A percentile compares a stretch with the other conserved stretches of the same genome.
These are phyloP conservation scores for Styphnolobium japonicum DNA, from an alignment of 306 rosid genomes.

Conservation along the genomic window DNA sequence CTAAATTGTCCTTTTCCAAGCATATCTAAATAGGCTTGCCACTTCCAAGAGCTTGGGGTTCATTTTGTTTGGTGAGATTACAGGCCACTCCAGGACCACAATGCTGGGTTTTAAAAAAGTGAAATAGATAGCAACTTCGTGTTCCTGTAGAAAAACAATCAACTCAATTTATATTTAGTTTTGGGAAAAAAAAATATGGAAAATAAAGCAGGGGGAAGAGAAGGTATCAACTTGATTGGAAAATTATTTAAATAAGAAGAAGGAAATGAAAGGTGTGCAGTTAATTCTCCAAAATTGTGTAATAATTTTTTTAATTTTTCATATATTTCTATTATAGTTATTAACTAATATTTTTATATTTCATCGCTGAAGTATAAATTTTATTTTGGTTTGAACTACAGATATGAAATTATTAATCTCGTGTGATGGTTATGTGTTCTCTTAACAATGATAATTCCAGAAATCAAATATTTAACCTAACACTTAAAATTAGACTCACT, in stretches of 20 bases:
- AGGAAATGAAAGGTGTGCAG: neutral
- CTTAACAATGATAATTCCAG: no score
- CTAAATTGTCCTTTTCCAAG: conserved; percentile 43
- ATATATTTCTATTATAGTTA: neutral
- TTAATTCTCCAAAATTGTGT: neutral
- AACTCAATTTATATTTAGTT: conserved; percentile 5
- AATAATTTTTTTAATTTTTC: neutral
- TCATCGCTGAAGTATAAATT: neutral
- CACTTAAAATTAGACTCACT: no score
- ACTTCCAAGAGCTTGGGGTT: conserved; percentile 54
- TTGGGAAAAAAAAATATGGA: neutral
- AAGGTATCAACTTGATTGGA: neutral
- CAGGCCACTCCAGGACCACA: conserved; percentile 7
- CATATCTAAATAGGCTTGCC: conserved; percentile 9
- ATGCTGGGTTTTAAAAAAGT: neutral
- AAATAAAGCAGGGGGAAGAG: neutral
- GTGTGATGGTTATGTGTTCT: no score
- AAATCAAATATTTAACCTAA: no score
- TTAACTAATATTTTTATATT: neutral
- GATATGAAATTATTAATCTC: no score
- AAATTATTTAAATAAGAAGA: neutral
- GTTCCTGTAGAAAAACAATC: neutral
- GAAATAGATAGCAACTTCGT: neutral
- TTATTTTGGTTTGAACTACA: no score
- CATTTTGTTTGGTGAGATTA: conserved; percentile 36